These are phyloP conservation scores for Glycine tomentella DNA, from an alignment of 306 rosid genomes.

Conservation along the genomic window DNA sequence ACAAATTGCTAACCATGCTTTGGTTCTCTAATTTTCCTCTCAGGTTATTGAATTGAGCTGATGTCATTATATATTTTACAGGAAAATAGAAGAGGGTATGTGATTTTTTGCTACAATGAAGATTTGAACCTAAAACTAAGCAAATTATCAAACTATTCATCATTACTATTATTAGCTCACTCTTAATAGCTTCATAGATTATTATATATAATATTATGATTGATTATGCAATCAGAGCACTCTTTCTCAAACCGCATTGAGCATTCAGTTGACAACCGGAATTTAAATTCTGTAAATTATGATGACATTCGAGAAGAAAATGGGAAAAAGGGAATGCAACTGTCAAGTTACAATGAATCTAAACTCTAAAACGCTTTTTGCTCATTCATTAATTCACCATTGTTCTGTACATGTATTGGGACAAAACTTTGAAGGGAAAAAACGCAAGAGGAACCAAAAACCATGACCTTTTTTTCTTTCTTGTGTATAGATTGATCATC, in stretches of 20 bases:
- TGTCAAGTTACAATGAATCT: background rate
- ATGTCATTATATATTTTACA: background rate
- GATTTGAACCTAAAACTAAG: background rate
- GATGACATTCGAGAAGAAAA: no score
- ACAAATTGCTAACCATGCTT: background rate
- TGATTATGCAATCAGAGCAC: background rate
- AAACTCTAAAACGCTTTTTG: conserved; percentile 1
- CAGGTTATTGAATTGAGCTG: background rate
- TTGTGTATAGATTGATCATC: conserved; percentile 10
- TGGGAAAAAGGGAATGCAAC: background rate
- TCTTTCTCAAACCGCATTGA: conserved; percentile 12
- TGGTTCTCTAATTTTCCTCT: background rate
- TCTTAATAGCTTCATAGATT: no score
- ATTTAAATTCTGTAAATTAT: no score
- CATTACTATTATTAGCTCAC: no score
- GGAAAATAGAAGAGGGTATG: background rate
- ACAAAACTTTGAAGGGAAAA: conserved; percentile 28
- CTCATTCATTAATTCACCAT: conserved; percentile 39
- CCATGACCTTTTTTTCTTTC: background rate
- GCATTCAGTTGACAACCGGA: background rate
- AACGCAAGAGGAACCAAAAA: conserved; percentile 1
- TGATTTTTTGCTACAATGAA: background rate
- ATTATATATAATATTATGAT: background rate
- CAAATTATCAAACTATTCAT: background rate
- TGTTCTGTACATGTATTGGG: conserved; percentile 51